A percentile compares a stretch with the other conserved stretches of the same genome.
phyloP scores from a whole-genome alignment of 2,329 filamentous ascomycete species.

The Claviceps arundinis region DNA sequence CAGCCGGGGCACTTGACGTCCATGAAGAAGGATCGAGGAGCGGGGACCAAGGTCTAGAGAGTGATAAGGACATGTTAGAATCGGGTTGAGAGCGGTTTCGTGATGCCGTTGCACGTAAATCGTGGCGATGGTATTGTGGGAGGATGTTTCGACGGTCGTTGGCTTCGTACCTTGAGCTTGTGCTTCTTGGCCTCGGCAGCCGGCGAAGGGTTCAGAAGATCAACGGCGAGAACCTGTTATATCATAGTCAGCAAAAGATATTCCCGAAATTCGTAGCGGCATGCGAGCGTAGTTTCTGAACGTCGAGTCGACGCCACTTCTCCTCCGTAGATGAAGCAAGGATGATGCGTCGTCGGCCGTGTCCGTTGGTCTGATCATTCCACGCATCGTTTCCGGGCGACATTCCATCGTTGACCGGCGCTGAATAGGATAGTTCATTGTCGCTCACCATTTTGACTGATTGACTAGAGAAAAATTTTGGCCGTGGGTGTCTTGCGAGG shows the following conservation, averaged over 20 bases:
- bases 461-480: constrained; percentile 27
- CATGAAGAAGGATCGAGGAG: constrained; percentile 99
- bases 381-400: constrained; percentile 9
- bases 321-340: constrained; percentile 4
- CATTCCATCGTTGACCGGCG: constrained; percentile 7
- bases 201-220: constrained; percentile 98
- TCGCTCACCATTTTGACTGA: constrained; percentile 58
- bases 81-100: background rate
- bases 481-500: constrained; percentile 33
- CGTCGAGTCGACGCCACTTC: constrained; percentile 9
- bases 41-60: constrained; percentile 75
- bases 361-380: background rate
- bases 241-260: constrained; percentile 31
- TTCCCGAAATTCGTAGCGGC: background rate
- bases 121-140: constrained; percentile 7
- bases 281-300: background rate
- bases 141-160: constrained; percentile 5
- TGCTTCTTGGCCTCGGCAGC: constrained; percentile 98
- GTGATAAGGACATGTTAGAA: background rate
- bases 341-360: constrained; percentile 9
- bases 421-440: constrained; percentile 10
- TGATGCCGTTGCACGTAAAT: background rate
- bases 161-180: constrained; percentile 87
- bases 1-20: constrained; percentile 99
- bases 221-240: constrained; percentile 94